phyloP scores from a whole-genome alignment of 768 basidiomycete species.

The Termitomyces sp. region DNA sequence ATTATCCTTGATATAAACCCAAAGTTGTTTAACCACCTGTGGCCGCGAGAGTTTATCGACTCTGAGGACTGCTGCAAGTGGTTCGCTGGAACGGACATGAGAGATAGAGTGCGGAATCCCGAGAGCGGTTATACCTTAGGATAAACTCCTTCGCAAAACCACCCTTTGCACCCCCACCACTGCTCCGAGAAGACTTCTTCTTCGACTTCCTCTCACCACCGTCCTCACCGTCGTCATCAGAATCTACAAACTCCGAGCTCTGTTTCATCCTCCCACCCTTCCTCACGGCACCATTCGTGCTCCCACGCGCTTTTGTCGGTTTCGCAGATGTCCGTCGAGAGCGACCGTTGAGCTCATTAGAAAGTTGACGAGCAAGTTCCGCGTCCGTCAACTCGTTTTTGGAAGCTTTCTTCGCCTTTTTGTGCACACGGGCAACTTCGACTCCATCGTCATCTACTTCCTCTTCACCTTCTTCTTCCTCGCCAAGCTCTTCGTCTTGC shows the following conservation, averaged over 20 bases:
- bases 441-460: conserved; percentile 26
- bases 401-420: conserved; percentile 44
- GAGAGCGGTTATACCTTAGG: conserved; percentile 45
- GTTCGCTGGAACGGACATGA: conserved; percentile 40
- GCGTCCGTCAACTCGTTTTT: conserved; percentile 61
- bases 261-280: conserved; percentile 42
- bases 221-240: conserved; percentile 45
- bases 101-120: conserved; percentile 4
- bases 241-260: conserved; percentile 47
- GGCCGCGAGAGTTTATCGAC: conserved; percentile 72
- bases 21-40: conserved; percentile 85
- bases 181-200: conserved; percentile 37
- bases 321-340: conserved; percentile 41
- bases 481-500: conserved; percentile 24
- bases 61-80: conserved; percentile 65
- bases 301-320: conserved; percentile 26
- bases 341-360: conserved; percentile 62
- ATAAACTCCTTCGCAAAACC: conserved; percentile 76
- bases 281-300: conserved; percentile 33
- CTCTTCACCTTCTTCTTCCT: conserved; percentile 29
- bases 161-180: conserved; percentile 50
- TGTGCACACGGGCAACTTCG: conserved; percentile 29
- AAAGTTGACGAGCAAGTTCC: conserved; percentile 64
- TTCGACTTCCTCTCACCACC: conserved; percentile 41
- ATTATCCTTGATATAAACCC: conserved; percentile 82